Evolutionary conservation across 352 stramenopile species (phyloP), one percentile per base, ranked within the genome.

Genomic region (Poterioochromonas sp.): DNA sequence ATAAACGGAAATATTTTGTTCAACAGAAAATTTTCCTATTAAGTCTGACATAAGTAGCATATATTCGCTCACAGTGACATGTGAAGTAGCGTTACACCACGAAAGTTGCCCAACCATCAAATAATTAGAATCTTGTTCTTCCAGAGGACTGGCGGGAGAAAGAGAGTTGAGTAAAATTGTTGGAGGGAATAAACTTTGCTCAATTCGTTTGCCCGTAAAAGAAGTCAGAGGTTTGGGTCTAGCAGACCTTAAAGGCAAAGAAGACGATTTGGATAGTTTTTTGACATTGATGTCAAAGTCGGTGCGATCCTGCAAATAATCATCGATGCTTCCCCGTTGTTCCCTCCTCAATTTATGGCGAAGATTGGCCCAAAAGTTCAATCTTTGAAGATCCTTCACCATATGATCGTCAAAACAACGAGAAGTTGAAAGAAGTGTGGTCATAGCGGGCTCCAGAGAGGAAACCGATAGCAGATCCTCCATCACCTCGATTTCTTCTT

Each of bases 11-110:
- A 68, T 68, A 29, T n/a, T 18, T 43, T 44, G 15, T 20, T 71
- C 3, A 41, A 44, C 32, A 20, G 8, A 41, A 12, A 71, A 44
- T 5, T n/a, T 22, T 32, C 62, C 62, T 26, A 47, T 47, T 2
- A 15, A 35, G 5, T 71, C 12, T 43, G 62, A 71, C 62, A 71
- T 71, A 5, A 71, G 5, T 12, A 71, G 12, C 62, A 71, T 71
- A n/a, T 71, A 71, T 47, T 71, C 62, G 11, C 8, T 44, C 34
- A 71, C 62, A 43, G 26, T 12, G 1, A 3, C 11, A 22, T 43
- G 1, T 12, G 62, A 40, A 26, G 62, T 43, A 8, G 34, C 11
- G 41, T 71, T 71, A 12, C 12, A 41, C 62, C 62, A 71, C 2
- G 34, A 12, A 8, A 44, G 26, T 32, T 41, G 12, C 5, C 62